Conservation (phyloP, 768 basidiomycete genomes). For the Termitomyces sp. region DNA sequence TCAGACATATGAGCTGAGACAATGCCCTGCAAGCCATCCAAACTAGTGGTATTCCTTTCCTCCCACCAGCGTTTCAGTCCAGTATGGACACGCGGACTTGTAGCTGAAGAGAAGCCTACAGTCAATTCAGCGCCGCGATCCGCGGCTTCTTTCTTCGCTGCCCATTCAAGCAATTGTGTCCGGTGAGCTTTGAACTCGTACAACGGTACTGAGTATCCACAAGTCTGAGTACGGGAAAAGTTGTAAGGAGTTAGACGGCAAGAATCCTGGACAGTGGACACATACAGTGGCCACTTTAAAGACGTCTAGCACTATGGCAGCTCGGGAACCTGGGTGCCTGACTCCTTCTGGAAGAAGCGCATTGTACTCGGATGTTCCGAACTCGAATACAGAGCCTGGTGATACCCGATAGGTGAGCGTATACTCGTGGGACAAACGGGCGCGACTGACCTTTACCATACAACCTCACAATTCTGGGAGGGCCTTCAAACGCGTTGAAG, state of each 20-base stretch:
- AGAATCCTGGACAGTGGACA: background rate
- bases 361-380: slow-evolving; percentile 59
- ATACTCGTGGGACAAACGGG: background rate
- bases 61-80: slow-evolving; percentile 60
- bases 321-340: slow-evolving; percentile 55
- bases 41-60: slow-evolving; percentile 42
- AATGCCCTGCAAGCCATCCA: slow-evolving; percentile 57
- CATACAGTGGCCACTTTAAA: slow-evolving; percentile 50
- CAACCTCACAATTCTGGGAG: slow-evolving; percentile 51
- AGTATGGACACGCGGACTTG: slow-evolving; percentile 18
- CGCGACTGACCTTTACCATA: slow-evolving; percentile 51
- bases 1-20: slow-evolving; percentile 22
- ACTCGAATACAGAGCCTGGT: slow-evolving; percentile 56
- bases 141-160: slow-evolving; percentile 43
- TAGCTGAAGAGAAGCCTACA: slow-evolving; percentile 17
- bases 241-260: background rate
- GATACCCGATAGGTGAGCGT: slow-evolving; percentile 2
- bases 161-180: slow-evolving; percentile 47
- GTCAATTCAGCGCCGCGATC: slow-evolving; percentile 18
- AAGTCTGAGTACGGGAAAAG: slow-evolving; percentile 39
- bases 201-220: slow-evolving; percentile 61
- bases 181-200: slow-evolving; percentile 57
- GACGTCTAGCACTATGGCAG: slow-evolving; percentile 56
- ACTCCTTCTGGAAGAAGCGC: slow-evolving; percentile 39
- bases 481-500: slow-evolving; percentile 59